These are phyloP conservation scores for Tolypocladium nubicola DNA, from an alignment of 2,329 filamentous ascomycete species.

Conservation along the genomic window DNA sequence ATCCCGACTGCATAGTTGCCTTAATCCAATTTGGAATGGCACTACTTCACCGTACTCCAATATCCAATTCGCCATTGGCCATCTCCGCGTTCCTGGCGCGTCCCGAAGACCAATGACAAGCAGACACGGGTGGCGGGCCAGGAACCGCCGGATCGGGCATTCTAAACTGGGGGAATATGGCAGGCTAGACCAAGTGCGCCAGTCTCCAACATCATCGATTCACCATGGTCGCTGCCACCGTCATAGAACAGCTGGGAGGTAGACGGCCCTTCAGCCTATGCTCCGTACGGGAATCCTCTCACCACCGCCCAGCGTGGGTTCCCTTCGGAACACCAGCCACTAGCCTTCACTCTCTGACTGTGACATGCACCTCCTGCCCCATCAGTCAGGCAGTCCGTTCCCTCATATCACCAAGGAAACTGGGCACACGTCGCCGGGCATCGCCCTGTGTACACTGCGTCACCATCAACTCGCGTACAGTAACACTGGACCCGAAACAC, in stretches of 20 bases:
- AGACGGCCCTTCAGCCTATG: too few species aligned
- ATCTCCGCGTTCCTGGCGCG: neutral
- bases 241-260: too few species aligned
- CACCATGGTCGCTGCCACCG: too few species aligned
- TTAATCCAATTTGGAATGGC: neutral
- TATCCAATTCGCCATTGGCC: too few species aligned
- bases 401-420: neutral
- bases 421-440: neutral
- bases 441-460: neutral
- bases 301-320: too few species aligned
- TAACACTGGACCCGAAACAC: neutral
- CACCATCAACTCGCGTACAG: neutral
- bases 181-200: too few species aligned
- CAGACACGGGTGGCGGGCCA: too few species aligned
- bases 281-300: too few species aligned
- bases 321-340: too few species aligned
- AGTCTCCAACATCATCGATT: too few species aligned
- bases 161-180: neutral
- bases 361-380: neutral
- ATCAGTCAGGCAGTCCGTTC: neutral
- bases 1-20: too few species aligned
- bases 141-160: neutral
- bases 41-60: neutral
- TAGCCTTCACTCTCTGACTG: neutral
- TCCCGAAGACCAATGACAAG: neutral